Conservation (phyloP, 371 early-diverging fungal species). For the Dichotomocladium elegans region DNA sequence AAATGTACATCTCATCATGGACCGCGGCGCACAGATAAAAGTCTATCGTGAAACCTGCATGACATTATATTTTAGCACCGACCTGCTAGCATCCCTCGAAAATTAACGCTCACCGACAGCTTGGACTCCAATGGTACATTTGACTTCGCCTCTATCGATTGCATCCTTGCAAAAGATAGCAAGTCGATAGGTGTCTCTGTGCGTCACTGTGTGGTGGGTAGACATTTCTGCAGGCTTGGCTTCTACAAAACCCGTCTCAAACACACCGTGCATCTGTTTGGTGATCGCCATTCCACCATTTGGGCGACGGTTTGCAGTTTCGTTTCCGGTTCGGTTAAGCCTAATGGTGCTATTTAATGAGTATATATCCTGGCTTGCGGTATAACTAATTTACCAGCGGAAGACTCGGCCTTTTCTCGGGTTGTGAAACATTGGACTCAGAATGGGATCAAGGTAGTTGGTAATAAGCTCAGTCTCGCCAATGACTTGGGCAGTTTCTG, state of each 20-base stretch:
- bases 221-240: too few species aligned
- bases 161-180: slow-evolving; percentile 15
- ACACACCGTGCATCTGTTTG: slow-evolving; percentile 1
- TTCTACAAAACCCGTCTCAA: slow-evolving; percentile 12
- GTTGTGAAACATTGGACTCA: slow-evolving; percentile 1
- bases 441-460: slow-evolving; percentile 2
- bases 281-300: slow-evolving; percentile 7
- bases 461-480: slow-evolving; percentile 3
- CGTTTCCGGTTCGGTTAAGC: slow-evolving; percentile 2
- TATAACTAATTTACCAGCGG: slow-evolving; percentile 4
- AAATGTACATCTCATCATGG: too few species aligned
- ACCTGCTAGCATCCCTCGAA: too few species aligned
- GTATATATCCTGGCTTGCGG: background rate
- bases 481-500: too few species aligned
- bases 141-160: slow-evolving; percentile 10
- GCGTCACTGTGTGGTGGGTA: slow-evolving; percentile 4
- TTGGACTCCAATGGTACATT: slow-evolving; percentile 14
- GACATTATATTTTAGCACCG: too few species aligned
- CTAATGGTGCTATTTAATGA: background rate
- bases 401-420: background rate
- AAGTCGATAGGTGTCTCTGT: slow-evolving; percentile 11
- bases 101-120: slow-evolving; percentile 20
- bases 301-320: too few species aligned
- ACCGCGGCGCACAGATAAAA: too few species aligned
- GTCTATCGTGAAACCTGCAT: too few species aligned